Evolutionary conservation across 192 early-diverging fungal species (phyloP).

Genomic region (Backusella mclennaniae): DNA sequence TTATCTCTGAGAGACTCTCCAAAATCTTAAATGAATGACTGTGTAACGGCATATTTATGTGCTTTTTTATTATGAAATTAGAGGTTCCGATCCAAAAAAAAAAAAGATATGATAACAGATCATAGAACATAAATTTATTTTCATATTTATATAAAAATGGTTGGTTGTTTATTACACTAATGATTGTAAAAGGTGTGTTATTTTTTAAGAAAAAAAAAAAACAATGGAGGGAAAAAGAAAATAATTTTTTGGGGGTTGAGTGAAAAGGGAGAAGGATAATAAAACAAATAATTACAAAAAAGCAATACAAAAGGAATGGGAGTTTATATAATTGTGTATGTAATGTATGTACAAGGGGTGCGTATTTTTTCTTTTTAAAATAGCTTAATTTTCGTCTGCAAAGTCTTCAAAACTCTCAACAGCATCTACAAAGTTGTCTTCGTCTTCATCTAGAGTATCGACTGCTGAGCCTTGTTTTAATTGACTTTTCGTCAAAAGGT

Average conservation of each 20-base stretch:
- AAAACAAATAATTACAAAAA: slow-evolving; percentile 3
- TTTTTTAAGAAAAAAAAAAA: not conserved
- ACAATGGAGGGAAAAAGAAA: not conserved
- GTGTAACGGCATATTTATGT: not conserved
- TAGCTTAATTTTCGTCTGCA: not conserved
- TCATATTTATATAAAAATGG: not conserved
- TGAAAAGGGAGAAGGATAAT: not conserved
- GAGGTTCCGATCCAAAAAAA: slow-evolving; percentile 2
- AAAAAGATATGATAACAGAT: not conserved
- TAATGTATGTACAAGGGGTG: not conserved
- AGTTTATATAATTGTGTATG: not conserved
- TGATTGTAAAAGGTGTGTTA: not conserved
- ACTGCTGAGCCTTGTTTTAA: slow-evolving; percentile 2
- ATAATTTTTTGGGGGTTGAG: not conserved
- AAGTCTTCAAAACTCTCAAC: not conserved
- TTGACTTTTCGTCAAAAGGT: not conserved
- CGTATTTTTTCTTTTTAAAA: not conserved
- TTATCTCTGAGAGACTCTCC: not conserved
- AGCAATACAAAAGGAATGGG: not conserved
- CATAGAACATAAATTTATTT: slow-evolving; percentile 5
- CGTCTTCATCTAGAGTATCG: slow-evolving; percentile 1
- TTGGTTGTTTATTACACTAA: not conserved
- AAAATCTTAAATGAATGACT: not conserved
- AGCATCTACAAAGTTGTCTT: slow-evolving; percentile 12
- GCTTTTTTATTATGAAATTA: not conserved